These are phyloP conservation scores for Waltergamsia citrina DNA, from an alignment of 2,329 filamentous ascomycete genomes.

Conservation along the genomic window DNA sequence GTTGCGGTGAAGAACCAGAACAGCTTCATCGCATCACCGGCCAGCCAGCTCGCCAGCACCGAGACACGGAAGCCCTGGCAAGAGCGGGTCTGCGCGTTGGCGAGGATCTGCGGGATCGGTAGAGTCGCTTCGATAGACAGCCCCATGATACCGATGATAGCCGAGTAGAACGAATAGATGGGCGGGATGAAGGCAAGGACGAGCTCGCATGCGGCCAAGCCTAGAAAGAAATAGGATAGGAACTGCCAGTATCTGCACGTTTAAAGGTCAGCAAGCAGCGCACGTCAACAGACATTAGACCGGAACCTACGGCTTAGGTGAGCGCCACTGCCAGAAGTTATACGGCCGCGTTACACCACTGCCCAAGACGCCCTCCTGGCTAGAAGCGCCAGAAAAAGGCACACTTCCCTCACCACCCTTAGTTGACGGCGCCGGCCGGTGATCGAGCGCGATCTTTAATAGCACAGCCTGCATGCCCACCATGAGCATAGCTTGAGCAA, in stretches of 20 bases:
- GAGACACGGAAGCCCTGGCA: conserved; percentile 72
- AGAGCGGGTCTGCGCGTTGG: conserved; percentile 58
- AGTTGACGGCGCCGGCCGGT: conserved; percentile 49
- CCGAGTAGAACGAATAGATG: conserved; percentile 57
- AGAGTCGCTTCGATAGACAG: conserved; percentile 74
- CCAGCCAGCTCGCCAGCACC: conserved; percentile 68
- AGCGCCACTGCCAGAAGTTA: conserved; percentile 77
- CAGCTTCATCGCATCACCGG: conserved; percentile 80
- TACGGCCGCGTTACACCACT: conserved; percentile 49
- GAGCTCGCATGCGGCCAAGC: conserved; percentile 55
- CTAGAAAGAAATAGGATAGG: conserved; percentile 55
- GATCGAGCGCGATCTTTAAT: conserved; percentile 59
- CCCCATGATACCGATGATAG: conserved; percentile 62
- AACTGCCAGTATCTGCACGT: conserved; percentile 74
- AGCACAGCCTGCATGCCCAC: conserved; percentile 53
- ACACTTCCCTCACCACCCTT: conserved; percentile 50
- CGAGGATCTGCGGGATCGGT: conserved; percentile 67
- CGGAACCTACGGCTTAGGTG: conserved; percentile 50
- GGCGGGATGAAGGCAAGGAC: conserved; percentile 48
- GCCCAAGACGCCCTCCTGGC: conserved; percentile 22
- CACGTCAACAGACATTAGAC: neutral
- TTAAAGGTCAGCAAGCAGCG: neutral
- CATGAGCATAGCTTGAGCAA: conserved; percentile 58
- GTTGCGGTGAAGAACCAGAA: conserved; percentile 72
- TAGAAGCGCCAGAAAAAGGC: conserved; percentile 47